Base-by-base conservation (phyloP, 225 moss, liverwort and hornwort genomes). In the Climacium dendroides region DNA sequence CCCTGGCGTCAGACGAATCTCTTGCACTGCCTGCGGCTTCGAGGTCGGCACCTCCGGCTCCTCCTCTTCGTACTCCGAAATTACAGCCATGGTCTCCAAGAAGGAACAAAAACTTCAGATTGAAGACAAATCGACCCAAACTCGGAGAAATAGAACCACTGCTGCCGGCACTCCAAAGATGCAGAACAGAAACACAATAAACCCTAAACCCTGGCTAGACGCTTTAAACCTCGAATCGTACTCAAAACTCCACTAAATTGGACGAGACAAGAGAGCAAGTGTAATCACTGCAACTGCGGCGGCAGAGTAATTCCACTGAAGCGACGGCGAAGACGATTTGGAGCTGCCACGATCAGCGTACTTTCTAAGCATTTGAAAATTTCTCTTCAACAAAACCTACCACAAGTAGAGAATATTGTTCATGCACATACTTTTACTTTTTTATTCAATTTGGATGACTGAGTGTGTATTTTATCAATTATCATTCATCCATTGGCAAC, bases 31-130 rank as follows among this genome's bases (percentile, higher is more conserved):
- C 81, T 89, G 87, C 43, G 87, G 80, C 76, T 60, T 63, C 74
- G 88, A 12, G 32, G 86, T 71, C 88, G 79, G 80, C 85, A 90
- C 81, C 85, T 88, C 92, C 59, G 85, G 88, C 87, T 91, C 87
- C 85, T 94, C 96, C 47, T 98, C 98, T 70, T 97, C 96, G 82
- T 93, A 94, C 79, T 97, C 98, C 69, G 96, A 96, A 75, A 98
- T 98, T 79, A 98, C 89, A 75, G 97, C 98, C 98, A 98, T 98
- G 52, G 25, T 19, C 66, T 45, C 50, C 81, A 67, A 81, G 75
- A 67, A 43, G 9, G 71, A 48, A 26, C 9, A 60, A 55, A 20
- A 60, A 76, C 12, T 24, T 65, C 66, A 57, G 45, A 37, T n/a
- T 4, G 5, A 37, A 10, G 54, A 32, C 52, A 55, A 73, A 72